Conservation (phyloP, 495 filamentous ascomycete genomes). For the Aspergillus mulundensis region DNA sequence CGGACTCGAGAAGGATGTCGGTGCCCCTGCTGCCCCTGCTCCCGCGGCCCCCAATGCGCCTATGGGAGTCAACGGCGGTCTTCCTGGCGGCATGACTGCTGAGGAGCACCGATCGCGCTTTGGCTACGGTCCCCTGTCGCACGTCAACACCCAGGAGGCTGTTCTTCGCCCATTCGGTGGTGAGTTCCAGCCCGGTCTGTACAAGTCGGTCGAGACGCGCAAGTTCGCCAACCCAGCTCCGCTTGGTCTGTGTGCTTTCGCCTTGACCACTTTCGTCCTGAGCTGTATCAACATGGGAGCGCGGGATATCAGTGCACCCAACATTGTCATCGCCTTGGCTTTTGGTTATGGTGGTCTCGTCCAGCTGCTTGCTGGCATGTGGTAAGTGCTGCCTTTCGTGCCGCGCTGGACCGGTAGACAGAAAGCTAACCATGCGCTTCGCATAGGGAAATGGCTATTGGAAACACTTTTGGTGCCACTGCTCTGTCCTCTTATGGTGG, state of each 20-base stretch:
- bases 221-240: constrained; percentile 89
- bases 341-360: constrained; percentile 85
- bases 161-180: constrained; percentile 82
- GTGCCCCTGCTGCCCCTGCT: constrained; percentile 10
- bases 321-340: constrained; percentile 66
- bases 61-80: constrained; percentile 15
- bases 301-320: constrained; percentile 55
- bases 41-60: background rate
- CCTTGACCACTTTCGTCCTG: constrained; percentile 91
- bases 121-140: constrained; percentile 63
- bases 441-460: constrained; percentile 92
- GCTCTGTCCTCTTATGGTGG: constrained; percentile 95
- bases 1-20: constrained; percentile 38
- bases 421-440: background rate
- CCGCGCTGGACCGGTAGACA: background rate
- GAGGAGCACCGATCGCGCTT: constrained; percentile 48
- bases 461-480: constrained; percentile 97
- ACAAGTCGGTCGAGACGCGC: constrained; percentile 66
- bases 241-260: constrained; percentile 83
- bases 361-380: constrained; percentile 95
- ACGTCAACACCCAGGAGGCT: constrained; percentile 60
- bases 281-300: constrained; percentile 77
- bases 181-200: constrained; percentile 94
- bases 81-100: constrained; percentile 17
- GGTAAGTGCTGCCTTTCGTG: constrained; percentile 57